These are phyloP conservation scores for Ulvella scutata DNA, from an alignment of 139 green algal genomes.

Conservation along the genomic window DNA sequence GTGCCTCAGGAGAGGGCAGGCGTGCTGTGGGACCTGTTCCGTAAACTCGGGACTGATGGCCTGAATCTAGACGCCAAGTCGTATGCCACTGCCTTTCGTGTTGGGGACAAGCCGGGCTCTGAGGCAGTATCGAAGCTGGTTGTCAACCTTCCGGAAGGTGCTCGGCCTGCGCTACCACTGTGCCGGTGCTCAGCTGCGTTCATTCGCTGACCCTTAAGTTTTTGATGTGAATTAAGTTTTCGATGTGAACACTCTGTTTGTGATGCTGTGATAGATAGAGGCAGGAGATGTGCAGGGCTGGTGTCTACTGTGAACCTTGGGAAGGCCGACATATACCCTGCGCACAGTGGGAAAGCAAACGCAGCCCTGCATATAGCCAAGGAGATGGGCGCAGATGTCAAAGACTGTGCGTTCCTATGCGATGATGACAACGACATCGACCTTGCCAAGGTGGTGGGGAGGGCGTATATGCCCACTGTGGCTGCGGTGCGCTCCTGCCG, in stretches of 20 bases:
- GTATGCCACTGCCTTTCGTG: conserved; percentile 50
- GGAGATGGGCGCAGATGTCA: conserved; percentile 11
- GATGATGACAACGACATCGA: conserved; percentile 67
- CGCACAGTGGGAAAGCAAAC: conserved; percentile 41
- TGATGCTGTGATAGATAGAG: no score
- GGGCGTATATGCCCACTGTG: conserved; percentile 41
- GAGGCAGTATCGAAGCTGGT: background rate
- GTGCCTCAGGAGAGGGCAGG: conserved; percentile 18
- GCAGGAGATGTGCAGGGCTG: conserved; percentile 18
- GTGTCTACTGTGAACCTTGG: conserved; percentile 41
- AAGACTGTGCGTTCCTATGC: conserved; percentile 35
- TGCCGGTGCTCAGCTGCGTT: no score
- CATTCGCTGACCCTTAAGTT: no score
- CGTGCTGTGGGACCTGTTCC: conserved; percentile 51
- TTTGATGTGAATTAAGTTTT: no score
- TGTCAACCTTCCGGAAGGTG: background rate
- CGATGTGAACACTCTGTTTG: no score
- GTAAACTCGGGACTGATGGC: conserved; percentile 20
- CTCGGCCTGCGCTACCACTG: no score
- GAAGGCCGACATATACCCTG: conserved; percentile 50
- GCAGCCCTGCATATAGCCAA: background rate
- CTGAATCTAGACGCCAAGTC: conserved; percentile 39
- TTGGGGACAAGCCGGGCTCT: background rate
- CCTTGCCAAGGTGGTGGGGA: conserved; percentile 33
- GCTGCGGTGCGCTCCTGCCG: conserved; percentile 16